Evolutionary conservation across 176 grass and related monocot genomes (phyloP), one percentile per base, ranked within the genome.

Genomic region (Bonia amplexicaulis): DNA sequence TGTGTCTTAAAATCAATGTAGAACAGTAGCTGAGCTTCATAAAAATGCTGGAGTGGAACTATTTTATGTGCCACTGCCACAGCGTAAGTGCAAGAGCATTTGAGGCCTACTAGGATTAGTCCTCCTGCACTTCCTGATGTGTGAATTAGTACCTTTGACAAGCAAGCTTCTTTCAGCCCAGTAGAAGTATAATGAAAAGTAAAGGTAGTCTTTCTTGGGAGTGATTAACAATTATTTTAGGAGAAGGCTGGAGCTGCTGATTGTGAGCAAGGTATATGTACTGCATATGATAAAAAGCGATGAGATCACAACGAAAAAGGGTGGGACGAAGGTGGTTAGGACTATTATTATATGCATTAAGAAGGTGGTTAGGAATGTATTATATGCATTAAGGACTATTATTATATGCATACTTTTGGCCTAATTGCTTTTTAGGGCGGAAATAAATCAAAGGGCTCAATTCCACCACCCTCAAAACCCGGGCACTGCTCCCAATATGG

Each of bases 341-440:
- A 71, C 41, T 63, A 29, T 12, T 91, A 79, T 48, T 73, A 72
- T 87, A 90, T 69, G 75, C 19, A 3, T 89, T 33, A 63, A 39
- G 71, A 22, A 54, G 37, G 78, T 74, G 76, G 70, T 76, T 85
- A 81, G 19, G 3, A 33, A 33, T 33, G 2, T 33, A 33, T 33
- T 33, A 33, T 33, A 3, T 33, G 31, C 31, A 33, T 0, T 33
- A 63, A 39, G 19, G 55, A 72, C 31, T 63, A 29, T n/a, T 91
- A 79, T 48, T 73, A 72, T 87, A 92, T 74, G 75, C 15, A 2
- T 89, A 78, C 76, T 85, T 80, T 81, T 85, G 69, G 51, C 58
- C 29, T 85, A 87, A 66, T 90, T 85, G 81, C 81, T 85, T 89
- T 90, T 72, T 92, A 90, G 81, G 66, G 71, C 91, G 80, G 88